Evolutionary conservation across 495 filamentous ascomycete genomes (phyloP), one percentile per base, ranked within the genome.

Genomic region (Neurospora sp.): DNA sequence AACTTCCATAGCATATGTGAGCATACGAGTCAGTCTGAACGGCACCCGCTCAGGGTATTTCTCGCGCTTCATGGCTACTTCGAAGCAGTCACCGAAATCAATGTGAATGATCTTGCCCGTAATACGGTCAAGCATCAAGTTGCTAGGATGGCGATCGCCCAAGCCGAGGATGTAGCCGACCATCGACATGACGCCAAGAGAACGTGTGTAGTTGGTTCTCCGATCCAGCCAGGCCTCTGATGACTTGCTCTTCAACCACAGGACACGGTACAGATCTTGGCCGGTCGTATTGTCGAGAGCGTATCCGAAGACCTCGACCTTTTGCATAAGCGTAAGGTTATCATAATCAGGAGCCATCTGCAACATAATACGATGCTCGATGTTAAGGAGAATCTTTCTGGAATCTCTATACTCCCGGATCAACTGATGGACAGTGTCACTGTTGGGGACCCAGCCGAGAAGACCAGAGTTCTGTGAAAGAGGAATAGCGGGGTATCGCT

Each of bases 291-390:
- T 99, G 84, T 99, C 96, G 74, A 99, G 88, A 11, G 96, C 96
- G 79, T 99, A 99, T 38, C 95, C 94, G 76, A 99, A 99, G 10
- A 99, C 96, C 79, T 99, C 96, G 3, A 98, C 96, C 83, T 99
- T 99, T 80, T 99, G 96, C 96, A 99, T 99, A 38, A 99, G 88
- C 0, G 96, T 97, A 16, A 99, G 88, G 75, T 96, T 97, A 75
- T 99, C 96, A 78, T 98, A 98, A 80, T 99, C 96, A 3, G 96
- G 96, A 14, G 96, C 96, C 96, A 99, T 99, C 80, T 99, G 96
- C 41, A 99, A 85, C 96, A 99, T 99, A 78, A 99, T 98, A 35
- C 96, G 91, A 77, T 99, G 96, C 82, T 99, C 96, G 74, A 99
- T 99, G 76, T 99, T 99, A 68, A 99, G 89, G 35, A 99, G 85